Evolutionary conservation across 139 green algal genomes (phyloP), one percentile per base, ranked within the genome.

Genomic region (Picochlorum sp.): DNA sequence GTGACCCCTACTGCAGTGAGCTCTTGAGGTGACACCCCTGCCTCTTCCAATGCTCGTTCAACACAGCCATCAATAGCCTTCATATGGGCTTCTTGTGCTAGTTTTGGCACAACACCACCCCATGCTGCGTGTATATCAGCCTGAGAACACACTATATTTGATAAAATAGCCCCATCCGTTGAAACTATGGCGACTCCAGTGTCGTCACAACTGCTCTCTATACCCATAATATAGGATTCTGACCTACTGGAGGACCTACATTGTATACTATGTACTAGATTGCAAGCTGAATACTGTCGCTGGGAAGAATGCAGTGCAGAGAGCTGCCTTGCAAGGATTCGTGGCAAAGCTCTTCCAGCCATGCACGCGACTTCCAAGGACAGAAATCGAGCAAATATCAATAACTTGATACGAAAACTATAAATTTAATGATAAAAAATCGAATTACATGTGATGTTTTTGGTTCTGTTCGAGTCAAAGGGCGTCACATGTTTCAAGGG

Each of bases 131-230:
- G 91, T 9, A 98, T 75, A n/a, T 97, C 91, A 15, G 72, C 76
- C 73, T 98, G 90, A 2, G 76, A 80, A 10, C 79, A 80, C 8
- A 96, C 51, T 0, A 81, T 79, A 49, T 96, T 77, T 1, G 86
- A 85, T 15, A 98, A 71, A 6, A 97, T 71, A 5, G 44, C 30
- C 0, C 92, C 92, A 20, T 80, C 66, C 9, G 66, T 72, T 2
- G 67, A 83, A 14, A 98, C 86, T 1, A 98, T 77, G 20, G 91
- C 92, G 10, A 86, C 88, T 5, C 77, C 92, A 1, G 92, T 98
- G 82, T 98, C 92, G 70, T 98, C 92, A 62, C 92, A 98, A 78
- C 78, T 91, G 71, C 77, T 91, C 69, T 98, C 92, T 45, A 98
- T 98, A 61, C 92, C 92, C 18, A 98, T 80, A 4, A 98, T 66